Evolutionary conservation across 2,329 filamentous ascomycete genomes (phyloP).

Genomic region (Diaporthe citrichinensis): DNA sequence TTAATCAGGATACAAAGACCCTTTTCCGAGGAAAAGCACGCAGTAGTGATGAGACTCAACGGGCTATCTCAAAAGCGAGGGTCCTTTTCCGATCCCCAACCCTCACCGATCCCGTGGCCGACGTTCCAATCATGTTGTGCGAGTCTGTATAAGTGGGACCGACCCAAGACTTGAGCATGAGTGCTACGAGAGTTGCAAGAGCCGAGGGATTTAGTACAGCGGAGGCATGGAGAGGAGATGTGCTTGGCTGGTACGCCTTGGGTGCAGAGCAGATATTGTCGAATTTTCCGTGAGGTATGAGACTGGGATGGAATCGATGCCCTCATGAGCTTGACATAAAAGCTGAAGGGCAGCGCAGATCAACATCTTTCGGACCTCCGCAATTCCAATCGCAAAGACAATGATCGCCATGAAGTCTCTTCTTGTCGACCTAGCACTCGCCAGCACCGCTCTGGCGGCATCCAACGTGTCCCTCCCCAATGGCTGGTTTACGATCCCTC

Average conservation of each 20-base stretch:
- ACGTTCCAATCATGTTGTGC: constrained; percentile 5
- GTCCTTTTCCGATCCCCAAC: not conserved
- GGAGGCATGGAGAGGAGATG: not conserved
- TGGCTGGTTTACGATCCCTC: constrained; percentile 26
- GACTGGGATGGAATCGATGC: too few species aligned
- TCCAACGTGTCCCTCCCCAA: constrained; percentile 9
- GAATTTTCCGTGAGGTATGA: not conserved
- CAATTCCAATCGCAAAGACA: not conserved
- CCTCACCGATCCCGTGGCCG: not conserved
- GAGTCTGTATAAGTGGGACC: not conserved
- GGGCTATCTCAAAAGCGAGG: constrained; percentile 1
- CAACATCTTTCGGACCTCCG: too few species aligned
- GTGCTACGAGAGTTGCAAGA: not conserved
- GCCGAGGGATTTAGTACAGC: constrained; percentile 1
- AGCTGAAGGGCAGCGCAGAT: not conserved
- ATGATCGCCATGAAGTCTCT: not conserved
- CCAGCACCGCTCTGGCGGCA: not conserved
- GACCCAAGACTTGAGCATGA: not conserved
- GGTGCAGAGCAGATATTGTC: not conserved
- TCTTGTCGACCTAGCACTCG: not conserved
- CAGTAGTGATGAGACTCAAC: not conserved
- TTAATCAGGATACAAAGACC: not conserved
- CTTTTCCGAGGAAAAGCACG: not conserved
- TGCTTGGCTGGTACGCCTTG: not conserved
- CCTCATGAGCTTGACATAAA: not conserved